Conservation (phyloP, 768 basidiomycete genomes). For the Porpolomopsis calyptriformis region DNA sequence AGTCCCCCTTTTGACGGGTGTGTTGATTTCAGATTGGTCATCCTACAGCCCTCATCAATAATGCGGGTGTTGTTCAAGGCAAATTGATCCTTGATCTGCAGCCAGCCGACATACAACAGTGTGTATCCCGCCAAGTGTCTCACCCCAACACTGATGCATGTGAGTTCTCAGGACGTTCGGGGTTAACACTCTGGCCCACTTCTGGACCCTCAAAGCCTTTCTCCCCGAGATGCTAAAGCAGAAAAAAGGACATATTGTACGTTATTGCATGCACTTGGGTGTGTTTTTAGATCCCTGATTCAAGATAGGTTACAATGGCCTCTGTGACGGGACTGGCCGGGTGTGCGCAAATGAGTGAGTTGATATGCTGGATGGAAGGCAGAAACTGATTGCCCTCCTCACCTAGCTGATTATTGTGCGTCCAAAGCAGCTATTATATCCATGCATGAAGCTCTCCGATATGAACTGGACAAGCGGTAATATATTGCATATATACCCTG, state of each 20-base stretch:
- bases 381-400: conserved; percentile 2
- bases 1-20: neutral
- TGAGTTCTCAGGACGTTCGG: conserved; percentile 60
- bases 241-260: conserved; percentile 76
- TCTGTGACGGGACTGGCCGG: conserved; percentile 68
- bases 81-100: conserved; percentile 73
- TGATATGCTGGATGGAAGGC: neutral
- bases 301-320: conserved; percentile 57
- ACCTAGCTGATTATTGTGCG: conserved; percentile 75
- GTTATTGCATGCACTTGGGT: conserved; percentile 17
- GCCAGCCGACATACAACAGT: conserved; percentile 77
- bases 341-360: conserved; percentile 65
- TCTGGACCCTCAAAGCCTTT: conserved; percentile 89
- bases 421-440: conserved; percentile 84
- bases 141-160: neutral
- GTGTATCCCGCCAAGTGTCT: conserved; percentile 5
- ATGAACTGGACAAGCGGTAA: conserved; percentile 75
- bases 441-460: conserved; percentile 75
- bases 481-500: conserved; percentile 5
- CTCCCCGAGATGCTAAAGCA: conserved; percentile 74
- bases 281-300: conserved; percentile 6
- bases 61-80: conserved; percentile 89
- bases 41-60: conserved; percentile 87
- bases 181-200: conserved; percentile 82
- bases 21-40: conserved; percentile 54